Base-by-base conservation (phyloP, 306 rosid genomes). In the Aeschynomene evenia region DNA sequence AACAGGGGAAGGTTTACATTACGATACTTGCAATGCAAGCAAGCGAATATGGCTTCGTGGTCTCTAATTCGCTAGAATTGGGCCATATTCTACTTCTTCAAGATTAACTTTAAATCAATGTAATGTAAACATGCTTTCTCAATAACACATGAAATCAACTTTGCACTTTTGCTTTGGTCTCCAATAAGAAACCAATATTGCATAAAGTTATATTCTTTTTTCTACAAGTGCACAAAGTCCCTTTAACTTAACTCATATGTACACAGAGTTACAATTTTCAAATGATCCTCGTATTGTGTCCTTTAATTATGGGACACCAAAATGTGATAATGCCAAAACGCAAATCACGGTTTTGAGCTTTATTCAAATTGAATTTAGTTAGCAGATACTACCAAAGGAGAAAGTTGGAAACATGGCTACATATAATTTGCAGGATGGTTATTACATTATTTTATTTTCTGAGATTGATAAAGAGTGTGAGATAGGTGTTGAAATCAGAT, bases 281-380 rank as follows among this genome's bases (percentile, higher is more conserved):
- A n/a, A n/a, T 28, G 62, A 37, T 6, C 10, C 20, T 55, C 19
- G 12, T 7, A 18, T 49, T 49, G 53, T 16, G 12, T 37, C 1
- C 21, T 65, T 51, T 55, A 21, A 46, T 43, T 56, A 26, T 19
- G 15, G 37, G 11, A 36, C 33, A 36, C 33, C 33, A 49, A 68
- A 75, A 23, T 1, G 74, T n/a, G 33, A 55, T 40, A 6, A 57
- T 57, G 24, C 2, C 46, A 63, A 52, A n/a, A 57, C 76, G 36
- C 12, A 58, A 58, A 71, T 57, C 29, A 57, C 76, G 76, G 76
- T 45, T 31, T 71, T 71, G 15, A 56, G 20, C 20, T 16, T 6
- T 54, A 15, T 54, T 23, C 53, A 8, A 37, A n/a, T 7, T 53
- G 52, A 68, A 52, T 16, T 19, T 20, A 26, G n/a, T n/a, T n/a